Percentiles rank a stretch among this genome's conserved stretches.
Evolutionary conservation across 140 eudicot genomes (phyloP).

Genomic region (Ambrosia hybrid): DNA sequence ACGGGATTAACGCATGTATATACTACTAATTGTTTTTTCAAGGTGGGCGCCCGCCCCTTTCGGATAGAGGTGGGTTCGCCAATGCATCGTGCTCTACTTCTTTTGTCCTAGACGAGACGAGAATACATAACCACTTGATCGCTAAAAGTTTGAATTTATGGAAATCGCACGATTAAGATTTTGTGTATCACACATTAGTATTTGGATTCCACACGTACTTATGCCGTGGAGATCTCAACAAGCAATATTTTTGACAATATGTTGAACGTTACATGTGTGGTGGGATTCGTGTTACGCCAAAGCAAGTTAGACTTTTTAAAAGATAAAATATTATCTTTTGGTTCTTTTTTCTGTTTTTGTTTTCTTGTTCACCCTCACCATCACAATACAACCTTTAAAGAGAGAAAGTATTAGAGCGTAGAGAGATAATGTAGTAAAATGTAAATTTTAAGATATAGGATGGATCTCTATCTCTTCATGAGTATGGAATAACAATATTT

Average conservation of each 20-base stretch:
- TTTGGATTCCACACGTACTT: not conserved
- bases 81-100: too few relatives aligned
- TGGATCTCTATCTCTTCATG: not conserved
- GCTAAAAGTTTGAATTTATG: not conserved
- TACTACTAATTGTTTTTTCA: too few relatives aligned
- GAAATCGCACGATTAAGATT: not conserved
- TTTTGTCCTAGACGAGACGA: too few relatives aligned
- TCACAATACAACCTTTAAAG: not conserved
- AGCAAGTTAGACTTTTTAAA: slow-evolving; percentile 2
- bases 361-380: not conserved
- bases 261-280: not conserved
- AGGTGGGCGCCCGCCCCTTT: too few relatives aligned
- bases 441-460: not conserved
- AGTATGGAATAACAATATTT: not conserved
- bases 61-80: too few relatives aligned
- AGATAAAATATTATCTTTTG: not conserved
- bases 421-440: too few relatives aligned
- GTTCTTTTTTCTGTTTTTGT: not conserved
- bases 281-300: not conserved
- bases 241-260: not conserved
- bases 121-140: too few relatives aligned
- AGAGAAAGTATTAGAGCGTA: not conserved
- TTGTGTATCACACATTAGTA: not conserved
- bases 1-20: too few relatives aligned
- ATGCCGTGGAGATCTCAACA: not conserved